A percentile compares a stretch with the other conserved stretches of the same genome.
These are phyloP conservation scores for Pseudocercospora fuligena DNA, from an alignment of 2,329 filamentous ascomycete species.

Conservation along the genomic window DNA sequence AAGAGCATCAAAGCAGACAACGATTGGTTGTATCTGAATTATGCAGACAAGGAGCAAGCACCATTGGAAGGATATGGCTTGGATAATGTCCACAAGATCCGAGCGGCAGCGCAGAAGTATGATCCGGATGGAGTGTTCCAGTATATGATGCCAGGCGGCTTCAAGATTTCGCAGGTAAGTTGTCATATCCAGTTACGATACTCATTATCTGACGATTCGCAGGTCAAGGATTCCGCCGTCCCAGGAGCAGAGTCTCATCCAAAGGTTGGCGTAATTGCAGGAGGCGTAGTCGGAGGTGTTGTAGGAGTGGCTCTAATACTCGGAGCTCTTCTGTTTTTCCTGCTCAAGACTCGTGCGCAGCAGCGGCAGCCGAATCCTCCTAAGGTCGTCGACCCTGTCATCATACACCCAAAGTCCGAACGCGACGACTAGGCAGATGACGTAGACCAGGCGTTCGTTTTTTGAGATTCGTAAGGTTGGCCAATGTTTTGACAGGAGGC, in stretches of 20 bases:
- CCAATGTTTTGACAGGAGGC: too few species aligned
- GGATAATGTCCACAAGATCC: conserved; percentile 19
- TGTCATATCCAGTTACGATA: background rate
- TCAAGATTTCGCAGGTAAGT: conserved; percentile 17
- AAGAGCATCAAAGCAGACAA: conserved; percentile 9
- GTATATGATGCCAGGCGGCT: conserved; percentile 21
- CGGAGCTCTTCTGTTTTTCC: background rate
- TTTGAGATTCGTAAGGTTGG: background rate
- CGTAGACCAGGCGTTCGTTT: background rate
- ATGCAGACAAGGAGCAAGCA: conserved; percentile 19
- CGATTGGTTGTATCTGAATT: conserved; percentile 20
- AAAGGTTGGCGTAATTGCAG: background rate
- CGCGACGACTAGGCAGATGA: background rate
- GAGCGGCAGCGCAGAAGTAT: conserved; percentile 14
- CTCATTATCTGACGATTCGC: background rate
- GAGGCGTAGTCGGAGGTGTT: background rate
- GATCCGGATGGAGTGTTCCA: conserved; percentile 24
- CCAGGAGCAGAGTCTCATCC: background rate
- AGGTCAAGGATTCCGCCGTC: background rate
- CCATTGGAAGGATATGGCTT: conserved; percentile 19
- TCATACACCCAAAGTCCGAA: background rate
- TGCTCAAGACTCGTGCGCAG: background rate
- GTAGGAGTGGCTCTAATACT: background rate
- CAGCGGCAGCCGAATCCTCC: background rate
- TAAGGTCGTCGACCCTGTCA: background rate